Base-by-base conservation (phyloP, 2,329 filamentous ascomycete genomes). In the Aspergillus ruber region DNA sequence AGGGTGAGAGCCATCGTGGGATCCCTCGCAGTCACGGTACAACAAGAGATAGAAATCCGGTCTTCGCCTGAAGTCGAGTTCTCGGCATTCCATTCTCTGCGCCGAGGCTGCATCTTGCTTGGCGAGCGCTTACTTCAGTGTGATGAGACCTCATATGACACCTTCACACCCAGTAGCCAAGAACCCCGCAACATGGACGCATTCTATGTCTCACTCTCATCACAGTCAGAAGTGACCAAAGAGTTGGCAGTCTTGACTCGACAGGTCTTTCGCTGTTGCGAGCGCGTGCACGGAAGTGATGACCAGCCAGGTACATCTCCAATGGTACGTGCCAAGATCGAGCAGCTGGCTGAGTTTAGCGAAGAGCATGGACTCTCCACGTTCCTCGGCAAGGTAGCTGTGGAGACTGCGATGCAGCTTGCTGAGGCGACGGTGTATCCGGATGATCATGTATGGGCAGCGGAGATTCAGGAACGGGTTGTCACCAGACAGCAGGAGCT, bases 331-430 rank as follows among this genome's bases (percentile, higher is more conserved):
- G 45, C 41, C 17, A 62, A 61, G 44, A 47, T 65, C 35, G 63
- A 57, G 7, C 54, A 50, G 33, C 56, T 63, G 7, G 52, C 55
- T 41, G 48, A 49, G n/a, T 42, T 62, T 40, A 50, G 48, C 33
- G 56, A 50, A 10, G 45, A 47, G 3, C 46, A 55, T 7, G 58
- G 56, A 8, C 48, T 68, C 20, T 59, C 59, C 13, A 45, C 53
- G 6, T 53, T 70, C 4, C 55, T 72, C 10, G 57, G 62, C 4
- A 66, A 64, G 43, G 56, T 70, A 4, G 63, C 65, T 2, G 61
- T 68, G 10, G 68, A 71, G 45, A 59, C 65, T 10, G 69, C 69
- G 3, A 68, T 72, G 63, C 56, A 61, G 4, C 65, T 71, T 50
- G 69, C 70, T 8, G 68, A 71, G 50, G 54, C 52, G 8, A 69